Conservation (phyloP, 192 early-diverging fungal genomes). For the Lobosporangium transversale region DNA sequence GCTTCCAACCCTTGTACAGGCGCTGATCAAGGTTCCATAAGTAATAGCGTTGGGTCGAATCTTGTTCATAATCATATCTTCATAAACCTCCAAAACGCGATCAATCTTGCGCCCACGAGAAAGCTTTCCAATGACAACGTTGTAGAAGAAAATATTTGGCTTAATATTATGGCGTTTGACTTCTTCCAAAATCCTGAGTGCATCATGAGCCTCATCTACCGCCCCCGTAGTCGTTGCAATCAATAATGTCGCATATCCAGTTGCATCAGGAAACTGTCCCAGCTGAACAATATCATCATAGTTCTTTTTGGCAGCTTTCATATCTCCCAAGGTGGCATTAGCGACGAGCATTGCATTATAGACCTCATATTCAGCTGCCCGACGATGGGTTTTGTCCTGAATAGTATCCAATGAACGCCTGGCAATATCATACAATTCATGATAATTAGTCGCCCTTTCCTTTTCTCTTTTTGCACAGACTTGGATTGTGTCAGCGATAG, state of each 20-base stretch:
- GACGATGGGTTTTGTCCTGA: constrained; percentile 21
- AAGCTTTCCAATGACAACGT: constrained; percentile 68
- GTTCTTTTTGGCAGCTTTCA: constrained; percentile 61
- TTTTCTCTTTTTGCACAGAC: constrained; percentile 50
- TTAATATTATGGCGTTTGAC: constrained; percentile 62
- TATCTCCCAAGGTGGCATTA: constrained; percentile 61
- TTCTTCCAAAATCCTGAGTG: constrained; percentile 64
- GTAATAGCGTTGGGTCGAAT: constrained; percentile 64
- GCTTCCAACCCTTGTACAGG: constrained; percentile 63
- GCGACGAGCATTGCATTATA: constrained; percentile 63
- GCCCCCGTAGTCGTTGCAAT: constrained; percentile 60
- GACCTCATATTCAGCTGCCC: constrained; percentile 48
- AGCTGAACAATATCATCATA: constrained; percentile 59
- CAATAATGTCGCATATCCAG: constrained; percentile 63
- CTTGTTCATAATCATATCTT: constrained; percentile 65
- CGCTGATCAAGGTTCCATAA: constrained; percentile 66
- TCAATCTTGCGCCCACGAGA: constrained; percentile 68
- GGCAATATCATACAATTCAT: constrained; percentile 31
- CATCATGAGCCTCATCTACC: constrained; percentile 63
- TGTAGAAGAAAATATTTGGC: constrained; percentile 67
- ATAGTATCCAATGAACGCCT: constrained; percentile 21
- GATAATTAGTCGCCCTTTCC: constrained; percentile 32
- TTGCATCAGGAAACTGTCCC: constrained; percentile 58
- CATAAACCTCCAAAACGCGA: constrained; percentile 56
- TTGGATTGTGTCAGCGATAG: constrained; percentile 46